Base-by-base conservation (phyloP, 164 flowering plant genomes). In the Aristolochia contorta region DNA sequence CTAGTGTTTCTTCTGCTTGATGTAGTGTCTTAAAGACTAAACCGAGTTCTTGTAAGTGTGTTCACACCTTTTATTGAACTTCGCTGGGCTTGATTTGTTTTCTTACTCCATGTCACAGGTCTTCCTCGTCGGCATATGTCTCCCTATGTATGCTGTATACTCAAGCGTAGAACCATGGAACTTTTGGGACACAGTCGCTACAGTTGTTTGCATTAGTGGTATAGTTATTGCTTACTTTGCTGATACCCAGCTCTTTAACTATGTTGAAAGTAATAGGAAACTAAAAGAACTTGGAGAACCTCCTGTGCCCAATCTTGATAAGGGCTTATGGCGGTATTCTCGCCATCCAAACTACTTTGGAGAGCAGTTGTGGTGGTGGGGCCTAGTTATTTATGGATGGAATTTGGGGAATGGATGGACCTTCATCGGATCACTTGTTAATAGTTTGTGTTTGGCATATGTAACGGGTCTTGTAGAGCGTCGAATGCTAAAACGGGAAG, bases 321-420 rank as follows among this genome's bases (percentile, higher is more conserved):
- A 62, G 56, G 97, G 98, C 24, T 63, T 92, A 55, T 92, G 98
- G 98, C 57, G 62, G 16, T 92, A 85, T 65, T 92, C 91, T 0
- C 73, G 96, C 16, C 98, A 87, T 68, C 97, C 98, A 1, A 92
- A 89, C 72, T 92, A 92, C 75, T 80, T 92, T 53, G 98, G 98
- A 18, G 98, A 92, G 84, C 98, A 89, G 67, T 64, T 92, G 57
- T 92, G 98, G 98, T 92, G 98, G 97, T 92, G 98, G 98, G 98
- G 98, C 47, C 67, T 92, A 49, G 87, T 63, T 24, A 59, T 89
- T 22, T 86, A 83, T 65, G 86, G 80, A 16, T 89, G 93, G 88
- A 87, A 77, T 70, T 72, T 87, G 16, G 98, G 85, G 25, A 67
- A 71, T 21, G 86, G 89, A 18, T 92, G 98, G 98, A 75, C 84